These are phyloP conservation scores for Astraeus odoratus DNA, from an alignment of 768 basidiomycete species.

Conservation along the genomic window DNA sequence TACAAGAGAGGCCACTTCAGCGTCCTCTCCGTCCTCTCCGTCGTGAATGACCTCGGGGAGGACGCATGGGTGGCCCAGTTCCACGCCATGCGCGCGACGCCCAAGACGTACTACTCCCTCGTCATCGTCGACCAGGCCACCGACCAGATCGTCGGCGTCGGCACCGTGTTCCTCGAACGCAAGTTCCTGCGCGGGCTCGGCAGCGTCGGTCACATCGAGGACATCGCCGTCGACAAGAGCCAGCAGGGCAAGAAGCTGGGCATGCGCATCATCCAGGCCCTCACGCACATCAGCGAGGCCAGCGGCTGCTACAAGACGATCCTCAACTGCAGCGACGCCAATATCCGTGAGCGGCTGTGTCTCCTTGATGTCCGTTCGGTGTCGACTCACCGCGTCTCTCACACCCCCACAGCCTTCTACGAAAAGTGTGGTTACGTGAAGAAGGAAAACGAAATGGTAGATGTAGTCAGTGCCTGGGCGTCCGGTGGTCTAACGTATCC, in stretches of 20 bases:
- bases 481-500: neutral
- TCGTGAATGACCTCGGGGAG: slow-evolving; percentile 59
- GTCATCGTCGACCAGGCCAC: slow-evolving; percentile 73
- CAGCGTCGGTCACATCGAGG: slow-evolving; percentile 92
- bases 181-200: slow-evolving; percentile 90
- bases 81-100: slow-evolving; percentile 45
- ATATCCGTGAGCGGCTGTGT: slow-evolving; percentile 67
- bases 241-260: slow-evolving; percentile 94
- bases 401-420: slow-evolving; percentile 70
- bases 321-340: slow-evolving; percentile 85
- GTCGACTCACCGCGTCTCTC: slow-evolving; percentile 4
- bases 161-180: slow-evolving; percentile 83
- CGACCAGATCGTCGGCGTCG: slow-evolving; percentile 79
- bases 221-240: slow-evolving; percentile 85
- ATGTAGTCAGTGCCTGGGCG: slow-evolving; percentile 10
- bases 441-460: slow-evolving; percentile 93
- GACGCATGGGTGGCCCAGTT: slow-evolving; percentile 68
- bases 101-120: slow-evolving; percentile 72
- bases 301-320: slow-evolving; percentile 94
- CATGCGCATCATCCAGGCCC: slow-evolving; percentile 75
- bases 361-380: slow-evolving; percentile 1
- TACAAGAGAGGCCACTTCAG: slow-evolving; percentile 73
- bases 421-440: slow-evolving; percentile 89
- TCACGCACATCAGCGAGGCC: slow-evolving; percentile 77
- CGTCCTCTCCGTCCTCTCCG: slow-evolving; percentile 70